Evolutionary conservation across 164 flowering plant genomes (phyloP).

Genomic region (Aristolochia californica): DNA sequence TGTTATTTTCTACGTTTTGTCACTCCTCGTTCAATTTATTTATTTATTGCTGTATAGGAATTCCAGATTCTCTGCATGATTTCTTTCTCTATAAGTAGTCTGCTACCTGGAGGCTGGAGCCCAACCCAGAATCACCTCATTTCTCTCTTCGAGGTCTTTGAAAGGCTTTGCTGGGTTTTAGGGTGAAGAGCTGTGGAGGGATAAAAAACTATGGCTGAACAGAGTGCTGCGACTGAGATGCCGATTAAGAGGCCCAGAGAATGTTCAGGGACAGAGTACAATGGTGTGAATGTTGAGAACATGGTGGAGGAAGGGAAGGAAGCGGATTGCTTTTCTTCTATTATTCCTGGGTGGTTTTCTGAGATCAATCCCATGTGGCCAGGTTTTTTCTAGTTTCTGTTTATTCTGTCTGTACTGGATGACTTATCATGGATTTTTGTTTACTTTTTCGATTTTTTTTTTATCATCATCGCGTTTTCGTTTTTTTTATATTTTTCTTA

Average conservation of each 20-base stretch:
- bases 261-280: constrained; percentile 5
- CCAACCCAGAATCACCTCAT: not conserved
- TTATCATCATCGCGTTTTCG: no score
- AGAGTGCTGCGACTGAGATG: constrained; percentile 21
- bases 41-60: not conserved
- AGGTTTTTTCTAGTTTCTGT: constrained; percentile 40
- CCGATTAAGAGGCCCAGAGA: constrained; percentile 47
- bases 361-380: constrained; percentile 99
- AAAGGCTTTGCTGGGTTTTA: constrained; percentile 1
- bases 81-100: not conserved
- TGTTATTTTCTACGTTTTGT: not conserved
- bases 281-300: constrained; percentile 9
- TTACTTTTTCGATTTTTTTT: not conserved
- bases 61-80: constrained; percentile 1
- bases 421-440: not conserved
- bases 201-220: constrained; percentile 34
- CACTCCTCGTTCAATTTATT: not conserved
- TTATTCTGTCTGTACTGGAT: constrained; percentile 1
- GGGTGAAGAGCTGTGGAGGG: not conserved
- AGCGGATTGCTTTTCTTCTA: constrained; percentile 30
- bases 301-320: constrained; percentile 22
- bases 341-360: constrained; percentile 97
- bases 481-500: no score
- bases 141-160: not conserved
- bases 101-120: not conserved